Conservation (phyloP, 768 basidiomycete genomes). For the Mycena chlorophos region DNA sequence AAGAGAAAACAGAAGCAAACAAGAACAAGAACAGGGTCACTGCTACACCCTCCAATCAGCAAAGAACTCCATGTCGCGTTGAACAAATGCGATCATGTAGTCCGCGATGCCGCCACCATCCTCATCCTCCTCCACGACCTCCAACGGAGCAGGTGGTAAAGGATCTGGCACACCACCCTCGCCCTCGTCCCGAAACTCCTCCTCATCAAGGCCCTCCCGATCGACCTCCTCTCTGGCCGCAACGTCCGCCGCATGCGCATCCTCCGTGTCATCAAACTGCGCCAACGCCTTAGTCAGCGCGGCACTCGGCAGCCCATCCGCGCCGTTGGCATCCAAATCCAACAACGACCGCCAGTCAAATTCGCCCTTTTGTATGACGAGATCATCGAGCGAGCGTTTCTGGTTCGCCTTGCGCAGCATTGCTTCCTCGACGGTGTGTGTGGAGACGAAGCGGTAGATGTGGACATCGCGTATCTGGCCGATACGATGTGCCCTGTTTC, state of each 20-base stretch:
- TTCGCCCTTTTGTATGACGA: conserved; percentile 91
- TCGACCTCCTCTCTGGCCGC: conserved; percentile 73
- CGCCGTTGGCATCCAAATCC: conserved; percentile 46
- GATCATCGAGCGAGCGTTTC: conserved; percentile 85
- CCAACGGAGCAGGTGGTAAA: conserved; percentile 12
- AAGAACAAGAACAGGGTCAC: conserved; percentile 1
- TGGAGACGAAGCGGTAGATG: conserved; percentile 91
- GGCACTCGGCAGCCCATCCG: conserved; percentile 24
- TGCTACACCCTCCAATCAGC: conserved; percentile 64
- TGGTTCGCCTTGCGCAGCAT: conserved; percentile 98
- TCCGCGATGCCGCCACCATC: conserved; percentile 77
- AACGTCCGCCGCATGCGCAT: conserved; percentile 75
- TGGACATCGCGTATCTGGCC: conserved; percentile 96
- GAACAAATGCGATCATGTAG: conserved; percentile 77
- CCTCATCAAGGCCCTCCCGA: conserved; percentile 76
- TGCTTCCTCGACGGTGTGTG: conserved; percentile 91
- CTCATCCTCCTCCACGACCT: conserved; percentile 37
- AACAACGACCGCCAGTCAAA: conserved; percentile 93
- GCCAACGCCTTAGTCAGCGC: conserved; percentile 75
- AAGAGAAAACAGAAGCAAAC: neutral
- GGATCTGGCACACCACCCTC: conserved; percentile 12
- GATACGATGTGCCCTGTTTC: conserved; percentile 87
- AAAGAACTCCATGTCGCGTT: conserved; percentile 67
- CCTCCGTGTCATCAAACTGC: conserved; percentile 86
- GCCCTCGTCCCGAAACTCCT: conserved; percentile 60